Percentiles rank a stretch among this genome's conserved stretches.
Conservation (phyloP, 805 yeast species). For the Myxozyma monticola region DNA sequence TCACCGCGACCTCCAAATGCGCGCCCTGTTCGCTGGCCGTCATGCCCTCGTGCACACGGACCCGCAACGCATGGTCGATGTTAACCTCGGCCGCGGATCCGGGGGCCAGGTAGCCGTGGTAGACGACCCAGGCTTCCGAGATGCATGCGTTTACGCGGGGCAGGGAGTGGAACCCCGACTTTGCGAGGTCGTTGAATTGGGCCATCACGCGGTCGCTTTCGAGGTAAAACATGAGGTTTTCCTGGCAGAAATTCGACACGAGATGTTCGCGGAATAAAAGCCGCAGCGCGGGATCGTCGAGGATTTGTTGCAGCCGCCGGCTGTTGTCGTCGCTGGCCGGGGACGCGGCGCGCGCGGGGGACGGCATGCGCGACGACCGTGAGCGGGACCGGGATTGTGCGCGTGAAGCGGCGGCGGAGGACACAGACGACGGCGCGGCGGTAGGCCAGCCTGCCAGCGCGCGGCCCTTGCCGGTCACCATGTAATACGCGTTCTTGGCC, state of each 20-base stretch:
- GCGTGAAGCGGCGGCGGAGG: background rate
- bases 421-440: background rate
- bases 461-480: slow-evolving; percentile 19
- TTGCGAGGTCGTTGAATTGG: slow-evolving; percentile 16
- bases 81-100: slow-evolving; percentile 73
- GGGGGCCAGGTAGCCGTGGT: slow-evolving; percentile 60
- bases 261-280: slow-evolving; percentile 67
- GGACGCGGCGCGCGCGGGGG: background rate
- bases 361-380: background rate
- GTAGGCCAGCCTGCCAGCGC: slow-evolving; percentile 19
- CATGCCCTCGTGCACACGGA: slow-evolving; percentile 23
- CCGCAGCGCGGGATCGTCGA: slow-evolving; percentile 75
- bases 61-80: slow-evolving; percentile 49
- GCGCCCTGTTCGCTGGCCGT: slow-evolving; percentile 5
- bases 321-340: slow-evolving; percentile 6
- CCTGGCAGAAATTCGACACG: slow-evolving; percentile 64
- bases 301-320: slow-evolving; percentile 43
- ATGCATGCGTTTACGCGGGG: slow-evolving; percentile 34
- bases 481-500: slow-evolving; percentile 15
- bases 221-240: slow-evolving; percentile 70
- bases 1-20: slow-evolving; percentile 3
- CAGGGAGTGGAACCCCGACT: background rate
- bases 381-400: background rate
- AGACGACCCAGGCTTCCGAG: slow-evolving; percentile 63
- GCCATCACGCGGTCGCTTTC: slow-evolving; percentile 52